phyloP scores from a whole-genome alignment of 441 rosid genomes.

The Erodium moschatum region DNA sequence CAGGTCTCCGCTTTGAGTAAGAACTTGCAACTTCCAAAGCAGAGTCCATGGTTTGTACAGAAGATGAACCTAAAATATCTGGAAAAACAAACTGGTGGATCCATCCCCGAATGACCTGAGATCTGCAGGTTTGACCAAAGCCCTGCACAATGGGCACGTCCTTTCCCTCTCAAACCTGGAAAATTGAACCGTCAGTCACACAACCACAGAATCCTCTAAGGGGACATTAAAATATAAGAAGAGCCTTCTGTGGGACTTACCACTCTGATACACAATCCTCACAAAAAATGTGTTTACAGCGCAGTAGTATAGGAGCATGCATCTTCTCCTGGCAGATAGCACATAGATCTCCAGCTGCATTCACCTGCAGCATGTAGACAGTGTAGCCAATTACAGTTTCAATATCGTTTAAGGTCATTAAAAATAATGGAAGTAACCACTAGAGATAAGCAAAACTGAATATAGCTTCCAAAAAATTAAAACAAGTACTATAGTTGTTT shows the following conservation, averaged over 20 bases:
- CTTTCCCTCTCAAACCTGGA: constrained; percentile 76
- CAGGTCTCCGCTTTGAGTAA: no score
- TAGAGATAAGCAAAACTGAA: no score
- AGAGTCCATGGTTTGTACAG: constrained; percentile 22
- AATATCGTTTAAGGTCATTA: no score
- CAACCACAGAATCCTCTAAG: no score
- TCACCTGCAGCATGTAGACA: constrained; percentile 30
- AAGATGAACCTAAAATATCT: constrained; percentile 34
- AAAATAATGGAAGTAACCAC: no score
- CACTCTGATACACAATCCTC: constrained; percentile 62
- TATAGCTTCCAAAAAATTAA: no score
- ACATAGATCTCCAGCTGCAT: constrained; percentile 51
- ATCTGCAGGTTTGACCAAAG: constrained; percentile 61
- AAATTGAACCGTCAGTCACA: not conserved
- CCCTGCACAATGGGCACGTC: constrained; percentile 69
- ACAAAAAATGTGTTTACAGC: constrained; percentile 55
- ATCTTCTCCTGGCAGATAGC: constrained; percentile 69
- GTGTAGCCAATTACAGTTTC: no score
- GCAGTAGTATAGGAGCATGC: constrained; percentile 44
- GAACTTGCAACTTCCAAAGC: constrained; percentile 11
- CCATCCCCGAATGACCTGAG: constrained; percentile 66
- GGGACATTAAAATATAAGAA: not conserved
- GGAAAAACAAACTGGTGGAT: constrained; percentile 63
- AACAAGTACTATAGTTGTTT: no score
- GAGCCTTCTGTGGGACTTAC: constrained; percentile 26